These are phyloP conservation scores for Papiliotrema laurentii DNA, from an alignment of 1,284 basidiomycete species.

Conservation along the genomic window DNA sequence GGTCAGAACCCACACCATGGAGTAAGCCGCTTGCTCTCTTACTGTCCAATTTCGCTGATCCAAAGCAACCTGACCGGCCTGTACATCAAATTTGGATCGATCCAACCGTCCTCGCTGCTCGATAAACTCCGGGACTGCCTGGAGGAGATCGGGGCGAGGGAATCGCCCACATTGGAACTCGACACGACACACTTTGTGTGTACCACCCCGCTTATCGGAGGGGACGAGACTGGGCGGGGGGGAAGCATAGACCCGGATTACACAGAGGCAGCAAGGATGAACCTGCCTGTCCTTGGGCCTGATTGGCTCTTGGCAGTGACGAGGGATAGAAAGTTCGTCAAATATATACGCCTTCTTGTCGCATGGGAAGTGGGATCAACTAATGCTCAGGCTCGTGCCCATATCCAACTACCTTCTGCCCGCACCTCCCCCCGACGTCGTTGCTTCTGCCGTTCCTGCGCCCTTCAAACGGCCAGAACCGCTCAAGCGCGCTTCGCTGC, in stretches of 20 bases:
- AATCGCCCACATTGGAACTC: slow-evolving; percentile 88
- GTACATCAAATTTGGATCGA: slow-evolving; percentile 83
- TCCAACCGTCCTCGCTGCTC: slow-evolving; percentile 68
- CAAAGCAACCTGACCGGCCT: slow-evolving; percentile 81
- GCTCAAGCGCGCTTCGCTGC: slow-evolving; percentile 32
- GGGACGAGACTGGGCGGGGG: slow-evolving; percentile 51
- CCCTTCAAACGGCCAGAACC: slow-evolving; percentile 46
- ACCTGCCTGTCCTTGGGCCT: slow-evolving; percentile 84
- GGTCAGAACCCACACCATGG: slow-evolving; percentile 83
- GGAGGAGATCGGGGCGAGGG: slow-evolving; percentile 75
- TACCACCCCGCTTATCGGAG: slow-evolving; percentile 66
- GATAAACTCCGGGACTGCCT: slow-evolving; percentile 74
- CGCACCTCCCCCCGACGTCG: slow-evolving; percentile 48
- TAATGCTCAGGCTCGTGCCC: slow-evolving; percentile 66
- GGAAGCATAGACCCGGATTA: slow-evolving; percentile 64
- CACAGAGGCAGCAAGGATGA: slow-evolving; percentile 81
- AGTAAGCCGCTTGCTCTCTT: slow-evolving; percentile 27
- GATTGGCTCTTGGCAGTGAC: slow-evolving; percentile 85
- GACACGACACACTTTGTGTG: slow-evolving; percentile 96
- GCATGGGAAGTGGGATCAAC: no score
- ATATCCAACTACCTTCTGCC: slow-evolving; percentile 78
- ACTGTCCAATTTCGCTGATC: not conserved
- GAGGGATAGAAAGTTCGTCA: slow-evolving; percentile 66
- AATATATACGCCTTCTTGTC: not conserved
- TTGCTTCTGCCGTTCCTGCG: slow-evolving; percentile 53